Base-by-base conservation (phyloP, 2,329 filamentous ascomycete species). In the Pseudogymnoascus destructans region DNA sequence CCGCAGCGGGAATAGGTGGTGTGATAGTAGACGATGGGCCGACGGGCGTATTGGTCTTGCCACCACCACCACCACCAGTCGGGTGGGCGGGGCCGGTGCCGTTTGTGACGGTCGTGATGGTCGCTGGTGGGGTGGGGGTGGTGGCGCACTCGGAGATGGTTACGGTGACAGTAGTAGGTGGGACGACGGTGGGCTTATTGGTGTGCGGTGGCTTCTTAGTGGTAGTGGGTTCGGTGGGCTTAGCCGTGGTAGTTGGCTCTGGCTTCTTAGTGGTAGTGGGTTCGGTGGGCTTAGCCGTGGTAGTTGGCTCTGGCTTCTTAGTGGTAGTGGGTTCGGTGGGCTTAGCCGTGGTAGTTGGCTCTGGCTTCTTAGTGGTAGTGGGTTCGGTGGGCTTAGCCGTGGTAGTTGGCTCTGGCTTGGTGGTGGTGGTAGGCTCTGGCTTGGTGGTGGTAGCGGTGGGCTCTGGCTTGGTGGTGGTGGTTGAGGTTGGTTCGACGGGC, bases 391-490 rank as follows among this genome's bases (percentile, higher is more conserved):
- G 30, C 42, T 55, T 13, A 27, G 11, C 40, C 6, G 30, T 36
- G 10, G 33, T 23, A 10, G 15, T 13, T n/a, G 36, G 13, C 3
- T 11, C 38, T 4, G 42, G 21, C 17, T 57, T 57, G n/a, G 62
- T 65, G 46, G 33, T 61, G 3, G 61, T 66, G 3, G 59, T 59
- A n/a, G 63, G 33, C 13, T 36, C 33, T 2, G 33, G 33, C n/a
- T 61, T 7, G 3, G 35, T 60, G 1, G 62, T 64, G 23, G 61
- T 62, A 15, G 63, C 63, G 10, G 60, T 59, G n/a, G 52, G 46
- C 25, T 62, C 52, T 17, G 60, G 63, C 19, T 59, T 33, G 13
- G 58, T 59, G 33, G 46, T 38, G 15, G 58, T 60, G 57, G 38
- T 57, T 17, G 57, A 56, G 35, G 21, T 38, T 8, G 55, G 32